phyloP scores from a whole-genome alignment of 2,329 filamentous ascomycete genomes.

The Magnaporthiopsis incrustans region DNA sequence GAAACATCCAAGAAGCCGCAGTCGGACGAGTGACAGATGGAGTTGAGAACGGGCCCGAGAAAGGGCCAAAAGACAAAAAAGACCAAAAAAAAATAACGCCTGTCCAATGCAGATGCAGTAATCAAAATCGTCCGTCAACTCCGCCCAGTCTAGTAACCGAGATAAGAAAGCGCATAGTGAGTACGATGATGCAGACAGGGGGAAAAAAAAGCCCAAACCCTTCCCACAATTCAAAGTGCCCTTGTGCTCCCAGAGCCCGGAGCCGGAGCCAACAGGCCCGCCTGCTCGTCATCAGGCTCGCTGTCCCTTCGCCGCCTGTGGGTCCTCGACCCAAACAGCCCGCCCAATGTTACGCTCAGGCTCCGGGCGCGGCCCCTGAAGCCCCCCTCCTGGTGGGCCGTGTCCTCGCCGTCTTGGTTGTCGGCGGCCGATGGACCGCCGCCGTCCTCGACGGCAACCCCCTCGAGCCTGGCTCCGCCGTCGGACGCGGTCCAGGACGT shows the following conservation, averaged over 20 bases:
- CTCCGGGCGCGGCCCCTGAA: slow-evolving; percentile 18
- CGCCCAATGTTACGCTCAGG: slow-evolving; percentile 30
- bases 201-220: background rate
- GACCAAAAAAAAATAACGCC: background rate
- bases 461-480: background rate
- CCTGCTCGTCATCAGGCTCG: slow-evolving; percentile 4
- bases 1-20: background rate
- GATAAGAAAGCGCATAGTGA: background rate
- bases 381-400: background rate
- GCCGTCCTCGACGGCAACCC: background rate
- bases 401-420: background rate
- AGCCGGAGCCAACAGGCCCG: background rate
- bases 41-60: background rate
- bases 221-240: background rate
- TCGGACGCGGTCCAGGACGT: background rate
- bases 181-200: background rate
- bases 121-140: background rate
- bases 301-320: slow-evolving; percentile 12
- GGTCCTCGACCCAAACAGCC: slow-evolving; percentile 25
- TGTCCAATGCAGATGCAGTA: slow-evolving; percentile 8
- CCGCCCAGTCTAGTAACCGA: background rate
- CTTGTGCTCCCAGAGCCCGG: background rate
- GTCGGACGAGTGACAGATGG: background rate
- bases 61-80: background rate
- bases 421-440: background rate